Conservation (phyloP, 2,329 filamentous ascomycete genomes). For the Hypomyces rosellus region DNA sequence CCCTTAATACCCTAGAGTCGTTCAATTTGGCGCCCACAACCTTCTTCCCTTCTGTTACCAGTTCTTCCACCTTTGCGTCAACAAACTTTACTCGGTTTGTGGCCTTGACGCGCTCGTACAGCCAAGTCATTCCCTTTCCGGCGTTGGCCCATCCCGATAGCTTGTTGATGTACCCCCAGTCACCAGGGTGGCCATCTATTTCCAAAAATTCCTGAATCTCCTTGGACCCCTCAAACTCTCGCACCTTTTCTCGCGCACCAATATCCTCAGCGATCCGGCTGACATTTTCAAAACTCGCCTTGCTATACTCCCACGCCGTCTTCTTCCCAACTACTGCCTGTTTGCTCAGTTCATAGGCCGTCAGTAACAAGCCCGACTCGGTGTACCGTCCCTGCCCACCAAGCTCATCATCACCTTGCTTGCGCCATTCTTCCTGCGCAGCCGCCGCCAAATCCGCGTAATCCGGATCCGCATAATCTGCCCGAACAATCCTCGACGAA, state of each 20-base stretch:
- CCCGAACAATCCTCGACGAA: conserved; percentile 56
- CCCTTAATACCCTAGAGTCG: conserved; percentile 37
- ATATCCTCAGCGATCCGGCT: conserved; percentile 37
- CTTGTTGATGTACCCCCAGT: conserved; percentile 67
- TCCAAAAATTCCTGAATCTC: conserved; percentile 40
- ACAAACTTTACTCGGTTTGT: conserved; percentile 52
- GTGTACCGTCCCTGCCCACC: conserved; percentile 62
- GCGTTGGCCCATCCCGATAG: conserved; percentile 78
- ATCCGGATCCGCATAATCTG: conserved; percentile 74
- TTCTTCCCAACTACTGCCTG: conserved; percentile 25
- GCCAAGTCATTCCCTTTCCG: conserved; percentile 60
- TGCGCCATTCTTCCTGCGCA: conserved; percentile 66
- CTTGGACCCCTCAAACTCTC: conserved; percentile 37
- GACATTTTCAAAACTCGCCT: conserved; percentile 57
- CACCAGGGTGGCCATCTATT: conserved; percentile 48
- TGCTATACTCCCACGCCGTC: conserved; percentile 52
- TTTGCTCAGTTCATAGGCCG: conserved; percentile 42
- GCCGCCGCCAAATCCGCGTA: conserved; percentile 69
- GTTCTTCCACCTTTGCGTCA: conserved; percentile 39
- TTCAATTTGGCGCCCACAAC: conserved; percentile 47
- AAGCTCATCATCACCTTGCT: conserved; percentile 46
- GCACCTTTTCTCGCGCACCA: conserved; percentile 33
- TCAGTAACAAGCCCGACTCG: conserved; percentile 62
- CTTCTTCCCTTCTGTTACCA: conserved; percentile 33
- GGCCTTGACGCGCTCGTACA: conserved; percentile 48